phyloP scores from a whole-genome alignment of 169 alveolate species.

The Plasmodium coatneyi region DNA sequence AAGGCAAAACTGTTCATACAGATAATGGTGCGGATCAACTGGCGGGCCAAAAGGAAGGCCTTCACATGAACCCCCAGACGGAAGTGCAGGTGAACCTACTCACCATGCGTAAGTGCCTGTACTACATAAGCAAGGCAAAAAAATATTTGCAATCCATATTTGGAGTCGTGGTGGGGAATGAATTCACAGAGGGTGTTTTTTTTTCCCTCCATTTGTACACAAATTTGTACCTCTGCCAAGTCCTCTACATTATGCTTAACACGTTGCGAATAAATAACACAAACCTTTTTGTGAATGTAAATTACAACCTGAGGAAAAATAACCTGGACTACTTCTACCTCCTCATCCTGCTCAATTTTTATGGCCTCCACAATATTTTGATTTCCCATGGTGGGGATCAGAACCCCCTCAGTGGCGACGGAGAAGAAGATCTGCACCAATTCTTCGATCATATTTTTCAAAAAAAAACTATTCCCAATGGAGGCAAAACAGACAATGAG shows the following conservation, averaged over 20 bases:
- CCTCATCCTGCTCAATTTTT: slow-evolving; percentile 39
- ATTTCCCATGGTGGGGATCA: neutral
- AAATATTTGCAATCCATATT: slow-evolving; percentile 5
- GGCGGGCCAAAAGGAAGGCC: neutral
- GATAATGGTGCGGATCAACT: neutral
- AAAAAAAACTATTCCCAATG: neutral
- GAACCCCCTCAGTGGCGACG: neutral
- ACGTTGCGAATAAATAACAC: slow-evolving; percentile 59
- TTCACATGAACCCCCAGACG: neutral
- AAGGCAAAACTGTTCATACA: neutral
- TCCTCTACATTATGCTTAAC: slow-evolving; percentile 20
- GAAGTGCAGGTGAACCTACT: neutral
- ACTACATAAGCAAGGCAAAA: slow-evolving; percentile 22
- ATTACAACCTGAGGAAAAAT: slow-evolving; percentile 37
- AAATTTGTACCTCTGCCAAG: slow-evolving; percentile 34
- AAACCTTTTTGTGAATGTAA: slow-evolving; percentile 15
- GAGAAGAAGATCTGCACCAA: neutral
- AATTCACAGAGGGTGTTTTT: neutral
- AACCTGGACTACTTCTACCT: slow-evolving; percentile 57
- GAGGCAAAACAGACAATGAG: neutral
- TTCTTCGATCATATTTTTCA: neutral
- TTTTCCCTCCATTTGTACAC: neutral
- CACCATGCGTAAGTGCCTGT: slow-evolving; percentile 32
- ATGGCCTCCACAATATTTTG: neutral
- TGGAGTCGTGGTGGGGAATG: neutral